Evolutionary conservation across 2,329 filamentous ascomycete species (phyloP).

Genomic region (Xylariaceae sp.): DNA sequence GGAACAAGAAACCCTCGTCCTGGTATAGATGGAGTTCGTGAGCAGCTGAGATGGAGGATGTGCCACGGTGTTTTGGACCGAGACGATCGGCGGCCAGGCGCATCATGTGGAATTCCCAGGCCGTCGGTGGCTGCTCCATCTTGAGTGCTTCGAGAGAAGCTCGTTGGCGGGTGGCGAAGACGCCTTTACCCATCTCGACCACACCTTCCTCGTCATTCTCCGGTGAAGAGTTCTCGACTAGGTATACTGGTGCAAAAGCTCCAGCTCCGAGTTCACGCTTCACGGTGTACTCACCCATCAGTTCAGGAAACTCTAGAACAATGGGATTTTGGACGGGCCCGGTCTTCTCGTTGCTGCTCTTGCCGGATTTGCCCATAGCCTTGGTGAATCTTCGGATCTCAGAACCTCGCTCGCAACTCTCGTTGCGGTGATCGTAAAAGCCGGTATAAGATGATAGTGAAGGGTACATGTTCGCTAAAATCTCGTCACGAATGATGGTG

Average conservation of each 20-base stretch:
- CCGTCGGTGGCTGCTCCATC: conserved; percentile 82
- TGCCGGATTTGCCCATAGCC: conserved; percentile 53
- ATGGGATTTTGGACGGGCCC: conserved; percentile 57
- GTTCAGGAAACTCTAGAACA: conserved; percentile 63
- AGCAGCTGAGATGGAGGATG: conserved; percentile 73
- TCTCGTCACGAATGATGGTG: conserved; percentile 66
- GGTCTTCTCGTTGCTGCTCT: conserved; percentile 57
- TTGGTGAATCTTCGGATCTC: conserved; percentile 84
- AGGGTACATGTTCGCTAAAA: conserved; percentile 70
- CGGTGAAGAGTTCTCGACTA: conserved; percentile 69
- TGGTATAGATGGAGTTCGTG: conserved; percentile 90
- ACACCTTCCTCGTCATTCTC: conserved; percentile 41
- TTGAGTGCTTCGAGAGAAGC: conserved; percentile 78
- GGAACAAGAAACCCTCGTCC: conserved; percentile 83
- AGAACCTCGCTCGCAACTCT: conserved; percentile 60
- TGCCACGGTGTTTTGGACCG: conserved; percentile 64
- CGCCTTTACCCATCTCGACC: conserved; percentile 58
- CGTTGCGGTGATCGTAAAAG: conserved; percentile 68
- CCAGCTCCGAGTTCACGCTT: conserved; percentile 86
- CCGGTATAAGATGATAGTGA: conserved; percentile 71
- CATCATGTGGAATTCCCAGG: conserved; percentile 98
- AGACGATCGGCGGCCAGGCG: conserved; percentile 74
- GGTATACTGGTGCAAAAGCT: conserved; percentile 92
- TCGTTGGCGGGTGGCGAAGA: conserved; percentile 54
- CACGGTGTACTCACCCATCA: conserved; percentile 66